Conservation (phyloP, 2,329 filamentous ascomycete genomes). For the Intubia oerlemansii region DNA sequence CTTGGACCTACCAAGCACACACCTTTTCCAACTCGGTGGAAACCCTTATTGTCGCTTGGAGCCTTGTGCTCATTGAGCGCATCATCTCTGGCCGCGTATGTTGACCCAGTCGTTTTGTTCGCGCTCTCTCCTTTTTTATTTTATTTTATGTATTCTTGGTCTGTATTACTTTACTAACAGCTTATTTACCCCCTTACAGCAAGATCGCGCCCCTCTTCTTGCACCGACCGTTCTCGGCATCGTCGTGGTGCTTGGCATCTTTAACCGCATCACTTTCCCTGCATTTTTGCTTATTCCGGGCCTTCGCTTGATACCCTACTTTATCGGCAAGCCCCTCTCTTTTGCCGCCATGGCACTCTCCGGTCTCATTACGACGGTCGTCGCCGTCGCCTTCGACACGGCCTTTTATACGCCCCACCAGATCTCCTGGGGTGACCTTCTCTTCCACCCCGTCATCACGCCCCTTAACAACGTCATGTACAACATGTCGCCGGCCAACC, state of each 20-base stretch:
- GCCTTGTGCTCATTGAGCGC: constrained; percentile 72
- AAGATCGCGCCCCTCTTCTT: constrained; percentile 56
- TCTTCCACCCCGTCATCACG: constrained; percentile 46
- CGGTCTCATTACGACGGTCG: constrained; percentile 41
- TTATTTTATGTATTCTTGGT: no score
- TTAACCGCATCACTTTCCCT: constrained; percentile 94
- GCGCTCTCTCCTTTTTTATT: constrained; percentile 7
- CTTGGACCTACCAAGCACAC: constrained; percentile 96
- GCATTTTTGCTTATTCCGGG: constrained; percentile 77
- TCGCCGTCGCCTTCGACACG: constrained; percentile 70
- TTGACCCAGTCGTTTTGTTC: no score
- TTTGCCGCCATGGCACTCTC: constrained; percentile 43
- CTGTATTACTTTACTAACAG: no score
- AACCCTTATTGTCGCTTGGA: constrained; percentile 83
- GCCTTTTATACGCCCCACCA: constrained; percentile 51
- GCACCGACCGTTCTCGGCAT: constrained; percentile 62
- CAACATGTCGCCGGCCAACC: constrained; percentile 47
- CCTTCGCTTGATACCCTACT: constrained; percentile 66
- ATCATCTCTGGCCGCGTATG: constrained; percentile 61
- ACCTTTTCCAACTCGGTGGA: constrained; percentile 97
- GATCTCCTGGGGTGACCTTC: constrained; percentile 41
- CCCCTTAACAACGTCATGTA: constrained; percentile 61
- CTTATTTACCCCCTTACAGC: no score
- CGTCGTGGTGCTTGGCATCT: constrained; percentile 66
- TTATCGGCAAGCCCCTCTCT: constrained; percentile 49